Base-by-base conservation (phyloP, 148 eudicot species). In the Bassia scoparia region DNA sequence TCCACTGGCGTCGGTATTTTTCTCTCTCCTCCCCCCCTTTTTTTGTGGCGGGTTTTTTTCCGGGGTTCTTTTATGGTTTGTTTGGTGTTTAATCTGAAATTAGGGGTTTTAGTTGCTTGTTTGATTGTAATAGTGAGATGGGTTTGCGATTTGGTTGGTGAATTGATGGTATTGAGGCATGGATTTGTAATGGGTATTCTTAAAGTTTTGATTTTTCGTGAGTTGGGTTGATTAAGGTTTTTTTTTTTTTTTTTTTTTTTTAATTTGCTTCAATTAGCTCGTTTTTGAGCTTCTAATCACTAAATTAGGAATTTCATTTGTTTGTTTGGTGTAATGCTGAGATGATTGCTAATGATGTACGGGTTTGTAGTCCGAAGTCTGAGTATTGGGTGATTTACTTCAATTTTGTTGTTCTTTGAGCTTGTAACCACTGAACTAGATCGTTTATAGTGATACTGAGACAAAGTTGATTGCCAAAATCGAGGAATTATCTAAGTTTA, bases 1-100 rank as follows among this genome's bases (percentile, higher is more conserved):
- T 87, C 86, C 30, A 77, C 96, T 14, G 97, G 98, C 55, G 48
- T 72, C 31, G 98, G 97, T 90, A 79, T 43, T 78, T n/a, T 68
- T 58, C 41, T 78, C 29, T 38, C 46, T 21, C 35, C 48, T 68
- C 34, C 37, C 17, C 9, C 37, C 37, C 14, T 0, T 20, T 20
- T 34, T 3, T 5, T 15, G 35, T n/a, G 0, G 11, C 10, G 17
- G 30, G 31, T 27, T 10, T 4, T 58, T 58, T 58, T 58, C 24
- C 17, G 53, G 53, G 56, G 24, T 52, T 7, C 8, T 2, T 21
- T 52, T 7, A 8, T 41, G 46, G 12, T 5, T 41, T 41, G 10
- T 41, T 41, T 41, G 43, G 5, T 37, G 21, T 50, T 18, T 30
- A 11, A 59, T 29, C 34, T 35, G 14, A 7, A 59, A 59, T 27